phyloP scores from a whole-genome alignment of 148 eudicot genomes.

The Fagopyrum esculentum region DNA sequence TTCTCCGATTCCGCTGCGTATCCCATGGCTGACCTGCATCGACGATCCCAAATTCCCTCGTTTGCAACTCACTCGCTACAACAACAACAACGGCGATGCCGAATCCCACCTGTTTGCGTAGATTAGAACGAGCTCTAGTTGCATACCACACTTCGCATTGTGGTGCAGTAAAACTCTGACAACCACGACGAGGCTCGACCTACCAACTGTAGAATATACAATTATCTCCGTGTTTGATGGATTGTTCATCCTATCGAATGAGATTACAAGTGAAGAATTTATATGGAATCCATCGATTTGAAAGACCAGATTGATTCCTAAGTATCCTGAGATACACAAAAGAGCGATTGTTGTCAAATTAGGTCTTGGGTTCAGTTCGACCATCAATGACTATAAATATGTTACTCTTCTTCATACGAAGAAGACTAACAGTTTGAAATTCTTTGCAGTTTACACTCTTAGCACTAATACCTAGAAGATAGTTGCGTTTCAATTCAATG shows the following conservation, averaged over 20 bases:
- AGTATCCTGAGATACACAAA: not conserved
- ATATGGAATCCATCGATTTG: not conserved
- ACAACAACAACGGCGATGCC: not conserved
- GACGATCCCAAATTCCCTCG: not conserved
- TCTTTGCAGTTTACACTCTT: too few species aligned
- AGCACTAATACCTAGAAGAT: too few species aligned
- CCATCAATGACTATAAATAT: not conserved
- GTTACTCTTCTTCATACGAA: too few species aligned
- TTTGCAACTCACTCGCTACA: not conserved
- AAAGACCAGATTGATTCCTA: not conserved
- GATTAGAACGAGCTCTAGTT: not conserved
- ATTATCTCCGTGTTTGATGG: not conserved
- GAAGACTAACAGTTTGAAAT: too few species aligned
- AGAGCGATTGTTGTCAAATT: not conserved
- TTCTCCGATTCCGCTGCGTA: not conserved
- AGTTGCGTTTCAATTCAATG: too few species aligned
- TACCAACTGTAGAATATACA: not conserved
- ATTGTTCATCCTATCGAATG: not conserved
- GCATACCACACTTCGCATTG: not conserved
- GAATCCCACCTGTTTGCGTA: not conserved
- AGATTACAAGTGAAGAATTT: not conserved
- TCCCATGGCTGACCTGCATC: not conserved
- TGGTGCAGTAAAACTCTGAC: not conserved
- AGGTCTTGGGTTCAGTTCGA: not conserved
- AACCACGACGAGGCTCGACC: too few species aligned